Evolutionary conservation across 2,329 filamentous ascomycete species (phyloP), one percentile per base, ranked within the genome.

Genomic region (Neofusicoccum cordaticola): DNA sequence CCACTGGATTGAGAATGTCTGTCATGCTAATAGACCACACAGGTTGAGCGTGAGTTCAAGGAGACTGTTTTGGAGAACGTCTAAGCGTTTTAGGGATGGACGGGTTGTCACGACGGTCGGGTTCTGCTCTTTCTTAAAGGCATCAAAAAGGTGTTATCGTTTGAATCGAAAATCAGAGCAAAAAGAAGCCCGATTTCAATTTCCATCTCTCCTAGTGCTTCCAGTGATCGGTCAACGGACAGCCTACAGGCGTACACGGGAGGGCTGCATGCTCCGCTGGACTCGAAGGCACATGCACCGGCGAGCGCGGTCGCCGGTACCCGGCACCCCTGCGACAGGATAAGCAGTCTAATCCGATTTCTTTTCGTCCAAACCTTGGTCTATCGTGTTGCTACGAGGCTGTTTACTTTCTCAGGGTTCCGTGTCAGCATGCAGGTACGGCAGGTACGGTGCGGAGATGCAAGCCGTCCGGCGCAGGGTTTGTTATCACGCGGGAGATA

Each of bases 1-100:
- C 6, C 1, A 7, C 27, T 31, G 27, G 4, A 12, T 8, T 19
- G 27, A 5, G 12, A 9, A 15, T 11, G n/a, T 52, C 34, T 31
- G 31, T 15, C 34, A 27, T 39, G 37, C 56, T 63, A 65, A 60
- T 48, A 31, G n/a, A 42, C 39, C 47, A 8, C 15, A 11, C 65
- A 76, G 74, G 77, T 84, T 73, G 95, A 98, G 88, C 86, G 93
- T 79, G 94, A 99, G 85, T 99, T 98, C 91, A 97, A 97, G 91
- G 94, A 99, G 89, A 87, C 86, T 78, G 92, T 97, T 78, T 87
- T 97, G 75, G 92, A 96, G 81, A 88, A 88, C 81, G 95, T 98
- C 84, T 98, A 92, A 93, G 85, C 66, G 71, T 69, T 66, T 68
- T 70, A 69, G 13, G 70, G 71, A 71, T 74, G 73, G 73, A 71